Conservation (phyloP, 1,139 yeast species). For the Arxiozyma slooffiae region DNA sequence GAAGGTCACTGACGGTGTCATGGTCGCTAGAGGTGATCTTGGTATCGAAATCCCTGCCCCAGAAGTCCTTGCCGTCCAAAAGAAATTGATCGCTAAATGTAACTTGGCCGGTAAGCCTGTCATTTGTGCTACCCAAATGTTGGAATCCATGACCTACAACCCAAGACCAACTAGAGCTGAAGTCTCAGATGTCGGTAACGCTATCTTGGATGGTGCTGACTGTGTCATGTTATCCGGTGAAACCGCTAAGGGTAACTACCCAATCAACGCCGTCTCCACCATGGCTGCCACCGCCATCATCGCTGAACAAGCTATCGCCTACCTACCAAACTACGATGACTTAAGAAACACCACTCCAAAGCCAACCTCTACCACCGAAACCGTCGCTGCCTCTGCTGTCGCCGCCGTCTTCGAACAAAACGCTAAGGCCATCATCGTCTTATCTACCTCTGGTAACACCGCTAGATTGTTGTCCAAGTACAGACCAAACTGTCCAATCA, state of each 20-base stretch:
- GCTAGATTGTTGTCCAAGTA: conserved; percentile 95
- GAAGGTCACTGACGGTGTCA: conserved; percentile 93
- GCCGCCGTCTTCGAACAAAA: conserved; percentile 92
- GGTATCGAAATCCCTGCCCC: conserved; percentile 99
- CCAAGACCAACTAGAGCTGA: conserved; percentile 99
- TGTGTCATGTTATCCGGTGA: conserved; percentile 99
- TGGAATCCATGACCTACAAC: conserved; percentile 98
- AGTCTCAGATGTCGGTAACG: conserved; percentile 98
- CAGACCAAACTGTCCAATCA: conserved; percentile 94
- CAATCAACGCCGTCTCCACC: conserved; percentile 93
- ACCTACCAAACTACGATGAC: conserved; percentile 79
- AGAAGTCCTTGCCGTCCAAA: conserved; percentile 96
- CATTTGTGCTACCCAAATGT: conserved; percentile 99
- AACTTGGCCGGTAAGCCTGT: conserved; percentile 99
- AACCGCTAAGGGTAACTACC: conserved; percentile 99
- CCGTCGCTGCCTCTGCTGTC: conserved; percentile 95
- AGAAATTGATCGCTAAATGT: conserved; percentile 97
- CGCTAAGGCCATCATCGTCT: conserved; percentile 93
- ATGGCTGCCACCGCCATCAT: conserved; percentile 96
- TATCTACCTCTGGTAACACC: conserved; percentile 89
- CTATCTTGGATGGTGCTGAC: conserved; percentile 98
- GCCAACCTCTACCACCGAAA: conserved; percentile 92
- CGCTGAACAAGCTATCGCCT: conserved; percentile 96
- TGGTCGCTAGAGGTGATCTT: conserved; percentile 99
- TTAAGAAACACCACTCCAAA: conserved; percentile 73